Conservation (phyloP, 1,139 yeast species). For the Kluyveromyces sp. region DNA sequence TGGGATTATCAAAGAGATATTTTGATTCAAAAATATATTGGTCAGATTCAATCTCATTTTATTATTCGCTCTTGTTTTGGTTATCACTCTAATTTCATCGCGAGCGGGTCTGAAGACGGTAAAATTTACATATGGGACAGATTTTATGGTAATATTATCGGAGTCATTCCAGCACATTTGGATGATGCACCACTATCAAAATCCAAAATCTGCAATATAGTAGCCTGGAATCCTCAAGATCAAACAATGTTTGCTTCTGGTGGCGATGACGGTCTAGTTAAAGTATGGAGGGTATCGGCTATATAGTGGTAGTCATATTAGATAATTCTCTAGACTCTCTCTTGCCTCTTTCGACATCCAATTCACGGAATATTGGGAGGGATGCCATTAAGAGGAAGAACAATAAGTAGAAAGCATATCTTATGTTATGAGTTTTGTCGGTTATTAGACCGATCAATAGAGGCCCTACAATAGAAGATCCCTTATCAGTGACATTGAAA, state of each 20-base stretch:
- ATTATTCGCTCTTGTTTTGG: constrained; percentile 80
- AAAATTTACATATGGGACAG: constrained; percentile 76
- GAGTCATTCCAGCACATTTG: constrained; percentile 54
- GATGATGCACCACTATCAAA: constrained; percentile 5
- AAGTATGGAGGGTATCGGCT: constrained; percentile 48
- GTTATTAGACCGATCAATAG: constrained; percentile 56
- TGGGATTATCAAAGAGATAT: constrained; percentile 55
- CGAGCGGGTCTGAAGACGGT: constrained; percentile 83
- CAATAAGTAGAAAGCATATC: constrained; percentile 58
- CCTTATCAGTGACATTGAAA: constrained; percentile 66
- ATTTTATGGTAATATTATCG: constrained; percentile 61
- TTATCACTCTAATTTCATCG: constrained; percentile 56
- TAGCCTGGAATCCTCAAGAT: constrained; percentile 58
- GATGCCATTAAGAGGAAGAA: constrained; percentile 43
- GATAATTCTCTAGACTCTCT: constrained; percentile 36
- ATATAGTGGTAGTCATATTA: background rate
- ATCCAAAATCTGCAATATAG: constrained; percentile 33
- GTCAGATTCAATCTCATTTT: constrained; percentile 63
- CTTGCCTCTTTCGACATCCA: constrained; percentile 53
- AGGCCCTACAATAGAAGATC: constrained; percentile 65
- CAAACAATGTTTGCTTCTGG: constrained; percentile 69
- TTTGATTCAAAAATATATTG: constrained; percentile 55
- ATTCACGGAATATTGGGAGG: constrained; percentile 40
- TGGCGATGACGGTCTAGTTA: constrained; percentile 69
- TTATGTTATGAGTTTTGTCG: constrained; percentile 58